Conservation (phyloP, 805 yeast species). For the Candida krabiensis region DNA sequence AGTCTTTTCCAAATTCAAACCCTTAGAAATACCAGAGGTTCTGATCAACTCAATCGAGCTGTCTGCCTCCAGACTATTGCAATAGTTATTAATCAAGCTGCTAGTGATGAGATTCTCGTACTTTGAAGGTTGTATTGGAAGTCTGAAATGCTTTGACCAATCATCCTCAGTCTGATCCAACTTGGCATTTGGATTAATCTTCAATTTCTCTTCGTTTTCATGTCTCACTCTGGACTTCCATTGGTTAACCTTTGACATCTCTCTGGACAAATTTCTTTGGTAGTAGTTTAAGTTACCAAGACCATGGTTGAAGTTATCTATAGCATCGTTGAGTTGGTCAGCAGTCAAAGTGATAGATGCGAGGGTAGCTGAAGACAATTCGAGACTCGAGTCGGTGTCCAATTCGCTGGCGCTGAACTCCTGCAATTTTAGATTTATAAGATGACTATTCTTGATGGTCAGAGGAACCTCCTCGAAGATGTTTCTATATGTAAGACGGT, state of each 20-base stretch:
- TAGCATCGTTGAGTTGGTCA: slow-evolving; percentile 64
- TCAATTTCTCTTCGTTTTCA: slow-evolving; percentile 62
- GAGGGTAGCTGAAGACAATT: slow-evolving; percentile 40
- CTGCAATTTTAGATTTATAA: slow-evolving; percentile 43
- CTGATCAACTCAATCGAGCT: slow-evolving; percentile 67
- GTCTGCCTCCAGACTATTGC: slow-evolving; percentile 68
- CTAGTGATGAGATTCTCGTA: slow-evolving; percentile 68
- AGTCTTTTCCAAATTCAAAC: slow-evolving; percentile 36
- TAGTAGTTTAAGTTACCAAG: slow-evolving; percentile 78
- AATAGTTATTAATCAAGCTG: slow-evolving; percentile 67
- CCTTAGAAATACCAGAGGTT: slow-evolving; percentile 57
- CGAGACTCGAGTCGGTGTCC: slow-evolving; percentile 29
- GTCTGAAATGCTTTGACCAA: slow-evolving; percentile 64
- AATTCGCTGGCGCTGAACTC: slow-evolving; percentile 19
- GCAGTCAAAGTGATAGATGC: slow-evolving; percentile 45
- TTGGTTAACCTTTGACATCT: slow-evolving; percentile 63
- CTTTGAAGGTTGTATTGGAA: slow-evolving; percentile 75
- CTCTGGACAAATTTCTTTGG: slow-evolving; percentile 75
- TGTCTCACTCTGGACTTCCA: slow-evolving; percentile 72
- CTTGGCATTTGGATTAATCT: slow-evolving; percentile 50
- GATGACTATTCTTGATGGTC: slow-evolving; percentile 63
- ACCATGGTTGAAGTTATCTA: slow-evolving; percentile 75
- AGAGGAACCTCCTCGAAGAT: slow-evolving; percentile 74
- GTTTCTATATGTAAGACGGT: slow-evolving; percentile 61
- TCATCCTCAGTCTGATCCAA: slow-evolving; percentile 51